phyloP scores from a whole-genome alignment of 2,329 filamentous ascomycete species.

The Ambrosiella beaveri region DNA sequence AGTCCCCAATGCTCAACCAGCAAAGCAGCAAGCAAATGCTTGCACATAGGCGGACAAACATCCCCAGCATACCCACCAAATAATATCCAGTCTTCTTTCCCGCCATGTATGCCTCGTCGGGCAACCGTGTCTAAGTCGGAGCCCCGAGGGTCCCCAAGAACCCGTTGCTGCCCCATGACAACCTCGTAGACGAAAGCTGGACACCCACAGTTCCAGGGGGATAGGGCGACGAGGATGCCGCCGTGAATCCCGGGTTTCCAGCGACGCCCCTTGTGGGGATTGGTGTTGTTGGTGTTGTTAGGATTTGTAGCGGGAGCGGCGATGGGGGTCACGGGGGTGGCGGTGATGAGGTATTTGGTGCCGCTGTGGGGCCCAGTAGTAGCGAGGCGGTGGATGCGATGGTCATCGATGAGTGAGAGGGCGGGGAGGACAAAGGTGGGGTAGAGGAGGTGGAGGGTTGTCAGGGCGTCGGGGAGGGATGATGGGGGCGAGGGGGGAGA shows the following conservation, averaged over 20 bases:
- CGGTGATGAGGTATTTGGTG: background rate
- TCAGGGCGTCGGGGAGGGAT: conserved; percentile 25
- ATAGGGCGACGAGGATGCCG: conserved; percentile 55
- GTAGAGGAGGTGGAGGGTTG: conserved; percentile 73
- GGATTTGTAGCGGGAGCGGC: no score
- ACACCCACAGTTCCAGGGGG: conserved; percentile 79
- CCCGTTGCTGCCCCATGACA: background rate
- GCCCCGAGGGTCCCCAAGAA: background rate
- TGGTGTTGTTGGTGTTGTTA: no score
- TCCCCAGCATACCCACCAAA: conserved; percentile 35
- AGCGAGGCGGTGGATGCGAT: conserved; percentile 4
- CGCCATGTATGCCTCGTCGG: background rate
- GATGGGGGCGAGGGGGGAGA: background rate
- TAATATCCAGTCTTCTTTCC: conserved; percentile 5
- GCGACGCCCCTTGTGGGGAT: no score
- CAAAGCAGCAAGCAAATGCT: conserved; percentile 75
- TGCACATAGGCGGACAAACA: conserved; percentile 44
- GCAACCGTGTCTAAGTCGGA: background rate
- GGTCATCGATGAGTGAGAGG: conserved; percentile 72
- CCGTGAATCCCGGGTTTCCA: background rate
- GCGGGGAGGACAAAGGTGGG: conserved; percentile 67
- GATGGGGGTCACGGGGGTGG: background rate
- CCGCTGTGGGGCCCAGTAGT: background rate
- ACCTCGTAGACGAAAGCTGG: conserved; percentile 63
- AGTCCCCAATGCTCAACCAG: conserved; percentile 46